A percentile compares a stretch with the other conserved stretches of the same genome.
phyloP scores from a whole-genome alignment of 306 rosid genomes.

The Cicer yamashitae region DNA sequence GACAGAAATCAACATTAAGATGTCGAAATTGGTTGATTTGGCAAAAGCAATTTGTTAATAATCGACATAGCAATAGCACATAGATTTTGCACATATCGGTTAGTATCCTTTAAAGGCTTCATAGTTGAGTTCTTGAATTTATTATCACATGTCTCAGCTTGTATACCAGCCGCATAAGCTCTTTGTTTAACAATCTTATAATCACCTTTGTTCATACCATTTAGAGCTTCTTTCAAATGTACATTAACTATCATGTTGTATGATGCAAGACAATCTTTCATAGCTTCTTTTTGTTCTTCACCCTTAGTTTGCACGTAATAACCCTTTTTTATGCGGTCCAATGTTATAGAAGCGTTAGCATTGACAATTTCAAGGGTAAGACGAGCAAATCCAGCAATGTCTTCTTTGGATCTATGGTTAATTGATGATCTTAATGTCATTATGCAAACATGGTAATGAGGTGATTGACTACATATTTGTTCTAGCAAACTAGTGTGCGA shows the following conservation, averaged over 20 bases:
- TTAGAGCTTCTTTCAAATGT: conserved; percentile 25
- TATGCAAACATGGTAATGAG: conserved; percentile 37
- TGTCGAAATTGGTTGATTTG: conserved; percentile 15
- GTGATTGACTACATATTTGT: conserved; percentile 46
- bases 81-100: conserved; percentile 32
- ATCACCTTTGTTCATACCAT: conserved; percentile 18
- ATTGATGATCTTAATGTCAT: conserved; percentile 42
- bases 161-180: conserved; percentile 6
- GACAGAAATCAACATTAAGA: conserved; percentile 47
- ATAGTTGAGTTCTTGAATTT: not conserved
- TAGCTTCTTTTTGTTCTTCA: not conserved
- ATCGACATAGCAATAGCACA: conserved; percentile 37
- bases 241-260: conserved; percentile 31
- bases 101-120: conserved; percentile 33
- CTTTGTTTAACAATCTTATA: conserved; percentile 26
- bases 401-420: conserved; percentile 41
- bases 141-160: conserved; percentile 17
- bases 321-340: not conserved
- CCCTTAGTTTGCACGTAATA: not conserved
- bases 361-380: conserved; percentile 34
- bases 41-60: conserved; percentile 19
- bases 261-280: conserved; percentile 18
- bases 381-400: conserved; percentile 42
- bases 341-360: conserved; percentile 17
- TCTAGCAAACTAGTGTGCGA: conserved; percentile 38